Percentiles rank a stretch among this genome's conserved stretches.
Evolutionary conservation across 768 basidiomycete species (phyloP).

Genomic region (Astraeus odoratus): DNA sequence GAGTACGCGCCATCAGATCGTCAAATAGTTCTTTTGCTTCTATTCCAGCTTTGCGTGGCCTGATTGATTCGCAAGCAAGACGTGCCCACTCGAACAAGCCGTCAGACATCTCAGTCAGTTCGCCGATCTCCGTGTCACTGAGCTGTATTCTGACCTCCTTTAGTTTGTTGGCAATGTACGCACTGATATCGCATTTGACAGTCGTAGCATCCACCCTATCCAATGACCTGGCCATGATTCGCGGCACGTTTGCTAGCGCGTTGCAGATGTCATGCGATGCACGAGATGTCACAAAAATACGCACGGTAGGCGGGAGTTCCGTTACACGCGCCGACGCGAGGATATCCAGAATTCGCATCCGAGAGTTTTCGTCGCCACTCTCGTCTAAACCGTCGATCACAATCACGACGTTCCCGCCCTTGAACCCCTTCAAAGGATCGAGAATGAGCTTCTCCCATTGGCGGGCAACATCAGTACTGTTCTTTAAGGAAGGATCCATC

Average conservation of each 20-base stretch:
- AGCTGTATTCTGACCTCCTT: background rate
- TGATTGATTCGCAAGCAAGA: slow-evolving; percentile 11
- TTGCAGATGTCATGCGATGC: slow-evolving; percentile 21
- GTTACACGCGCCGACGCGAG: slow-evolving; percentile 32
- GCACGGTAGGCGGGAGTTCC: slow-evolving; percentile 35
- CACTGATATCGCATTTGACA: background rate
- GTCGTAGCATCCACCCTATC: background rate
- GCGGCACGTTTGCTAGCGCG: background rate
- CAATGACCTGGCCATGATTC: background rate
- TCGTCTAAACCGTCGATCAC: slow-evolving; percentile 17
- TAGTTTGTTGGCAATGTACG: background rate
- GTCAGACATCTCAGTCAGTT: slow-evolving; percentile 8
- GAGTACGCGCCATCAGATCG: background rate
- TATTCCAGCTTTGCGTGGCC: background rate
- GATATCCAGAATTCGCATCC: slow-evolving; percentile 10
- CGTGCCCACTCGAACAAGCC: slow-evolving; percentile 19
- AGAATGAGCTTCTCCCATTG: slow-evolving; percentile 1
- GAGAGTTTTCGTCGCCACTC: background rate
- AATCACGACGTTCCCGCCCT: slow-evolving; percentile 10
- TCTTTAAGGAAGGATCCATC: background rate
- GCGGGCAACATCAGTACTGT: background rate
- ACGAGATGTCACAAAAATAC: slow-evolving; percentile 28
- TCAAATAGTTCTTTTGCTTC: background rate
- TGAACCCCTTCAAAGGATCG: slow-evolving; percentile 2
- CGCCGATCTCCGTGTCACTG: background rate